Percentiles rank a stretch among this genome's conserved stretches.
These are phyloP conservation scores for Hibiscus syriacus DNA, from an alignment of 345 rosid species.

Conservation along the genomic window DNA sequence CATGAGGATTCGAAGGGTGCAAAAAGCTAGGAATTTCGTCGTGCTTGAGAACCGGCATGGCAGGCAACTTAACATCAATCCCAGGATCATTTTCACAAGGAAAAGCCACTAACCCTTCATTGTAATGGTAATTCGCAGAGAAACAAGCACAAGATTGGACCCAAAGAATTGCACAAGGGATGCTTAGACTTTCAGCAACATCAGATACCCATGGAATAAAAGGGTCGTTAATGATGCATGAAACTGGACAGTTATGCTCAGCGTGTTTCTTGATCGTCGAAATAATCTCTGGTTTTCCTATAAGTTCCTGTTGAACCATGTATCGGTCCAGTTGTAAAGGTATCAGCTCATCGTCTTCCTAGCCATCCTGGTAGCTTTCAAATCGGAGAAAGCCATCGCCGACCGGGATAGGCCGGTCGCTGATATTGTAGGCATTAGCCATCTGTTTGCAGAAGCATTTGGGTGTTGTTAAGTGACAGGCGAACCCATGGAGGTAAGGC, in stretches of 20 bases:
- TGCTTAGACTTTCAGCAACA: slow-evolving; percentile 53
- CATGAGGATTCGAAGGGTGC: slow-evolving; percentile 45
- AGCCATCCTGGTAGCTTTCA: slow-evolving; percentile 69
- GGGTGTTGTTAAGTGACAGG: slow-evolving; percentile 59
- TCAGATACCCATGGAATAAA: slow-evolving; percentile 87
- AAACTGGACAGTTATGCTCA: slow-evolving; percentile 53
- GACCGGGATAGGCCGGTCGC: slow-evolving; percentile 36
- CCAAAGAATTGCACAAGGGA: slow-evolving; percentile 89
- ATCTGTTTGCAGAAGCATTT: slow-evolving; percentile 45
- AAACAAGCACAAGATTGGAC: slow-evolving; percentile 85
- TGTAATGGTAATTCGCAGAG: slow-evolving; percentile 55
- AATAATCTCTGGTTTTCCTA: slow-evolving; percentile 39
- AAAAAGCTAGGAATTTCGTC: slow-evolving; percentile 82
- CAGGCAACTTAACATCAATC: slow-evolving; percentile 58
- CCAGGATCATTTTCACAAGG: slow-evolving; percentile 48
- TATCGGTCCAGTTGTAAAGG: slow-evolving; percentile 33
- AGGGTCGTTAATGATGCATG: slow-evolving; percentile 78
- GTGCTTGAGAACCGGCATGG: slow-evolving; percentile 56
- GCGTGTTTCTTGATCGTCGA: slow-evolving; percentile 36
- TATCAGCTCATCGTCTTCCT: slow-evolving; percentile 41
- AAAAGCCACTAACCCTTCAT: slow-evolving; percentile 39
- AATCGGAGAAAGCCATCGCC: slow-evolving; percentile 63
- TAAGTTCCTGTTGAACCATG: slow-evolving; percentile 42
- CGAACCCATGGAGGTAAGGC: slow-evolving; percentile 73
- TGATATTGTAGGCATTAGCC: slow-evolving; percentile 38